Evolutionary conservation across 2,329 filamentous ascomycete species (phyloP), one percentile per base, ranked within the genome.

Genomic region (Aurifilum marmelostoma): DNA sequence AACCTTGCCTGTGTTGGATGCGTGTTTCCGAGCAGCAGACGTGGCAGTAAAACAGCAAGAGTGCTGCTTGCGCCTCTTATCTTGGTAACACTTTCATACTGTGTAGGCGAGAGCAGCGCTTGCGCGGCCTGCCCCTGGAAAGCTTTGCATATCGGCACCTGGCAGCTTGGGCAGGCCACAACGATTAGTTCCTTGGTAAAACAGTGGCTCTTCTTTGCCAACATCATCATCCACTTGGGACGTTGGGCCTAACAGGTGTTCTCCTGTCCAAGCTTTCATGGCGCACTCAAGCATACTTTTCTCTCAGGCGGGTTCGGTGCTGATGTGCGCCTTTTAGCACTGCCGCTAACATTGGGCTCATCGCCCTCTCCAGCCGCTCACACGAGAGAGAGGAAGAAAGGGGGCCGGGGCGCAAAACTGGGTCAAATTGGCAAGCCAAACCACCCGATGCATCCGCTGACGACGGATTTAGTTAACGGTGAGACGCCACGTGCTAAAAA

Each of bases 71-170:
- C 34, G 8, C 34, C 8, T 66, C 27, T 47, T 47, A 29, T 54
- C 43, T 32, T 54, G 16, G 11, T 34, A 24, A 54, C 18, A 21
- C 29, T n/a, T 11, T n/a, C n/a, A 54, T 3, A 47, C 43, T 47
- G 18, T 47, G 9, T 27, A 21, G 29, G 29, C 29, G 29, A 41
- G 65, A 61, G 24, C 62, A 59, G n/a, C n/a, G 60, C 62, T 63
- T 66, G 67, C 62, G 29, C 41, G 37, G n/a, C 21, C 66, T 27
- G 6, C 16, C 54, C 60, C 66, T 37, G 39, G 64, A 34, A 27
- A 12, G 54, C 41, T 24, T 47, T 41, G 21, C 21, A 63, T 62
- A 68, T 68, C 68, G 63, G 66, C 54, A 68, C 63, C 68, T 66
- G 68, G 62, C 66, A 70, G 62, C 37, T 34, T 43, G 63, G 37